A percentile compares a stretch with the other conserved stretches of the same genome.
Conservation (phyloP, 1,139 yeast genomes). For the Suhomyces maxii region DNA sequence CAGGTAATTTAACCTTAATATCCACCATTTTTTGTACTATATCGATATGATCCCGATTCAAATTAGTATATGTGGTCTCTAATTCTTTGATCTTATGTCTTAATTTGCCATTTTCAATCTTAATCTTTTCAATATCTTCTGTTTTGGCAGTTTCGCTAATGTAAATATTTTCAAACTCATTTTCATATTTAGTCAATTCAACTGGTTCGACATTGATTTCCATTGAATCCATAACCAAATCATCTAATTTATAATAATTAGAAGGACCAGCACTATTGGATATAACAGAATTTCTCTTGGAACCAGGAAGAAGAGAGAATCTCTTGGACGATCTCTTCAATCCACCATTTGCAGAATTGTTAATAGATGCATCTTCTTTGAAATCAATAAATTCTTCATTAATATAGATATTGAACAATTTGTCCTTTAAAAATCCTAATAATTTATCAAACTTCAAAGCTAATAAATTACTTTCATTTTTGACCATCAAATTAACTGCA, state of each 20-base stretch:
- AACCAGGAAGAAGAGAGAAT: constrained; percentile 21
- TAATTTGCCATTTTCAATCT: constrained; percentile 67
- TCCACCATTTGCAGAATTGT: constrained; percentile 6
- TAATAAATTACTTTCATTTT: constrained; percentile 61
- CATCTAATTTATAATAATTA: constrained; percentile 60
- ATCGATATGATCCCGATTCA: constrained; percentile 73
- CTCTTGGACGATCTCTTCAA: constrained; percentile 18
- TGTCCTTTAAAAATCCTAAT: constrained; percentile 73
- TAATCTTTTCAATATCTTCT: constrained; percentile 66
- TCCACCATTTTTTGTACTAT: constrained; percentile 46
- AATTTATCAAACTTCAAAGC: constrained; percentile 71
- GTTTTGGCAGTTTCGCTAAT: constrained; percentile 65
- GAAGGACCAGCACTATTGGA: constrained; percentile 11
- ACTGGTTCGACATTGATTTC: constrained; percentile 69
- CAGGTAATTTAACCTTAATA: constrained; percentile 43
- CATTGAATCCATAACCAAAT: constrained; percentile 79
- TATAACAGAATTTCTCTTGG: constrained; percentile 17
- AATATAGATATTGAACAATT: constrained; percentile 69
- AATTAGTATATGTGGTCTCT: constrained; percentile 65
- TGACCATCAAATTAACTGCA: constrained; percentile 72
- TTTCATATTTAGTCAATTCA: constrained; percentile 63
- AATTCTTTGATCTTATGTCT: constrained; percentile 72
- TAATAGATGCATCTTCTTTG: constrained; percentile 15
- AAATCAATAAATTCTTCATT: constrained; percentile 37
- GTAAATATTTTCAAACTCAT: constrained; percentile 75